Evolutionary conservation across 148 eudicot species (phyloP), one percentile per base, ranked within the genome.

Genomic region (Agrostemma githago): DNA sequence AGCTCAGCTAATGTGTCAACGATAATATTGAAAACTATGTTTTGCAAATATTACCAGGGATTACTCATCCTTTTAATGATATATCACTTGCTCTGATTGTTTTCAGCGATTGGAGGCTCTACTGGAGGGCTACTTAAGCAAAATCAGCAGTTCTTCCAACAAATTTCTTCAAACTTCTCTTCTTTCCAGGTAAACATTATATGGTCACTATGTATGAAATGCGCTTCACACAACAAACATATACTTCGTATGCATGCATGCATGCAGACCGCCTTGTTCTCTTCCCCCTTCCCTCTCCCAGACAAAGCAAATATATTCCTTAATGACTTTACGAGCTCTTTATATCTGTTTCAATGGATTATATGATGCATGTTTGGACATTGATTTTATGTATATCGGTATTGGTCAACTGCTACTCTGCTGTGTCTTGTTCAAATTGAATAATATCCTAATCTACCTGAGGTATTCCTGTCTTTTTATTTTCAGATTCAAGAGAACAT

Each of bases 101-200:
- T 84, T 92, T 86, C 91, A 95, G 99, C 83, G 74, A 89, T 95
- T 81, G 99, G 99, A 77, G 97, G 99, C 65, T 70, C 82, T 59
- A 70, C 86, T 71, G 99, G 94, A 69, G 88, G 88, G 77, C 86
- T 95, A 80, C 99, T 95, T 83, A 88, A 95, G 86, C 92, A 92
- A 82, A 95, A 81, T 81, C 87, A 88, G 81, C 89, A 86, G 72
- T 85, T 84, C 72, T 85, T 95, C 72, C 88, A 84, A 60, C 90
- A 95, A 83, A 90, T 95, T 73, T 88, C 92, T 48, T 74, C 84
- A 21, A 95, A 95, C 82, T 91, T 95, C 81, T 62, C 86, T 40
- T 79, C 90, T 56, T 88, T 71, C 60, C 90, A 88, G 99, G 98
- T 95, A 64, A 71, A 20, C 3, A n/a, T 70, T 6, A 4, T 15